phyloP scores from a whole-genome alignment of 768 basidiomycete genomes.

The Boletus insuetus region DNA sequence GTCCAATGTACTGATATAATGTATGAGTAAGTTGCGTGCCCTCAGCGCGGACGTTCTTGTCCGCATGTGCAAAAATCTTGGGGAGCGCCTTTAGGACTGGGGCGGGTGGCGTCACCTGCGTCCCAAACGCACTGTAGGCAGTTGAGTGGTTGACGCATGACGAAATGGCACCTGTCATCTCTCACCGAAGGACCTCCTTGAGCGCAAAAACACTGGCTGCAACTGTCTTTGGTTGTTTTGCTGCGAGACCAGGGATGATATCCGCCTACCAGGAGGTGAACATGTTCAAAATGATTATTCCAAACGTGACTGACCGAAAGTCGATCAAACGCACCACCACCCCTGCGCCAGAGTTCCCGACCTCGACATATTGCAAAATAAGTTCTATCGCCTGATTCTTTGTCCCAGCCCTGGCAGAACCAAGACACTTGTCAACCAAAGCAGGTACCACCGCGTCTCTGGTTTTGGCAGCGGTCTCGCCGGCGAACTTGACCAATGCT shows the following conservation, averaged over 20 bases:
- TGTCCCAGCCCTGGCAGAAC: constrained; percentile 86
- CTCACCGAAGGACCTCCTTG: constrained; percentile 83
- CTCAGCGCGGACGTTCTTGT: constrained; percentile 94
- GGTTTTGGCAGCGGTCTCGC: constrained; percentile 81
- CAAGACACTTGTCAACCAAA: constrained; percentile 93
- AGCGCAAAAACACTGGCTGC: constrained; percentile 73
- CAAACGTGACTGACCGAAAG: constrained; percentile 27
- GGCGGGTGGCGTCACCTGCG: constrained; percentile 66
- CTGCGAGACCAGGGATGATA: constrained; percentile 77
- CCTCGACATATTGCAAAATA: constrained; percentile 85
- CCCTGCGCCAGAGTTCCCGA: constrained; percentile 84
- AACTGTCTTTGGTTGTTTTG: constrained; percentile 95
- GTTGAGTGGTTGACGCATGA: background rate
- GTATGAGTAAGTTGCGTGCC: constrained; percentile 72
- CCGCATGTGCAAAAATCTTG: constrained; percentile 92
- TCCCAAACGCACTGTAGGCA: constrained; percentile 68
- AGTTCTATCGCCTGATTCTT: constrained; percentile 86
- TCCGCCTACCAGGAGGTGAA: constrained; percentile 51
- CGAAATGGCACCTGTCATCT: background rate
- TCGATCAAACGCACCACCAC: constrained; percentile 70
- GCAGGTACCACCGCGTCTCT: constrained; percentile 82
- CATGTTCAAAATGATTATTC: constrained; percentile 24
- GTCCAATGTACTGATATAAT: constrained; percentile 85
- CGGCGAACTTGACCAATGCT: constrained; percentile 85
- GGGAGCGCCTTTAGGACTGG: constrained; percentile 84